Evolutionary conservation across 352 stramenopile genomes (phyloP), one percentile per base, ranked within the genome.

Genomic region (Ophiocytium majus): DNA sequence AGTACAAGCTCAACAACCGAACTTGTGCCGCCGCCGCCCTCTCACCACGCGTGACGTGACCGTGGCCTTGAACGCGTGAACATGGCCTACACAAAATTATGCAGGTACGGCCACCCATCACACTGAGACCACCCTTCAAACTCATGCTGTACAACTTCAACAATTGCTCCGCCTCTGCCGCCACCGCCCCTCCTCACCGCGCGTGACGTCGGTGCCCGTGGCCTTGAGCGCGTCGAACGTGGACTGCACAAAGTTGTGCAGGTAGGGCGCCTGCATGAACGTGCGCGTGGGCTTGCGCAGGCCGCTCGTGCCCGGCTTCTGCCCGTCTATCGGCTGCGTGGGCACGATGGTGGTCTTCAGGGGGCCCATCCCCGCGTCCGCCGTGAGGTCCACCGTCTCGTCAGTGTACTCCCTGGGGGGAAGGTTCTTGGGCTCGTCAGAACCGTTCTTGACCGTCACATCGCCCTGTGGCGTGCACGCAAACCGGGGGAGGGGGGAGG

Each of bases 281-380:
- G 93, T 92, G 90, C 98, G 98, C 0, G 97, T 99, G 93, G 99
- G 99, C 93, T 99, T 99, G 87, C 97, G 94, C 79, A 99, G 92
- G 85, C 97, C 98, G 37, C 95, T 99, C 32, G 98, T 99, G 85
- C 97, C 97, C 9, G 97, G 97, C 91, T 95, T 93, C 87, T 95
- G 92, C 49, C 93, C 93, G 43, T 83, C 90, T 89, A 95, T 95
- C 17, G 93, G 92, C 76, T 89, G 49, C 71, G 92, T 92, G 19
- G 75, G 33, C 34, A 90, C 82, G 9, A 49, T 83, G 23, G 19
- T 43, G 14, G 92, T 83, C 82, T 91, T 91, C 19, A 96, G 86
- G 35, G 90, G 81, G 63, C 96, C 96, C 78, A 98, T 91, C 57
- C 96, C 97, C 90, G 94, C 28, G 81, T 95, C 93, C 82, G 93